phyloP scores from a whole-genome alignment of 202 grass and related monocot genomes.

The Schoenoplectus tabernaemontani region DNA sequence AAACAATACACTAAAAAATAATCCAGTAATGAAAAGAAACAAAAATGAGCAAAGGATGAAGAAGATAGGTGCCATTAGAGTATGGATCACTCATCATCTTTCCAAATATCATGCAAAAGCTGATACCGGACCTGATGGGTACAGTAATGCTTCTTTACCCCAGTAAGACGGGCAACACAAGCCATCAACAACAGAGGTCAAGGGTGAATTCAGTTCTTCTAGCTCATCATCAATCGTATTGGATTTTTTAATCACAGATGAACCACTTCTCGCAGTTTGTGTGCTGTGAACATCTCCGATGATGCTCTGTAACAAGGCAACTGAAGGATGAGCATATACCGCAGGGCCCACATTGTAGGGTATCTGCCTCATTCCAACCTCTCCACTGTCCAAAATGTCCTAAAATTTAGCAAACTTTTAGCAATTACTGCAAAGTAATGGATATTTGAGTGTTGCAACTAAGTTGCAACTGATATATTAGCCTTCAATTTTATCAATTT shows the following conservation, averaged over 20 bases:
- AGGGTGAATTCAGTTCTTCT: conserved; percentile 68
- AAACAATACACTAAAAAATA: not conserved
- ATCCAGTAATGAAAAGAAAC: not conserved
- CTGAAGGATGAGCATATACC: conserved; percentile 43
- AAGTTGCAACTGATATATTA: not conserved
- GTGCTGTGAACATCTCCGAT: conserved; percentile 51
- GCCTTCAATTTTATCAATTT: not conserved
- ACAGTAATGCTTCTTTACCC: conserved; percentile 40
- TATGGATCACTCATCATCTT: conserved; percentile 31
- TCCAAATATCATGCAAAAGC: conserved; percentile 87
- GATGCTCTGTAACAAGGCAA: conserved; percentile 47
- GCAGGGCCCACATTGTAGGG: conserved; percentile 51
- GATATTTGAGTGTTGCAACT: not conserved
- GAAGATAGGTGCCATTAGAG: not conserved
- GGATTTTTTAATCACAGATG: conserved; percentile 63
- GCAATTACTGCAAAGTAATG: not conserved
- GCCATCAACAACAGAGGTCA: conserved; percentile 49
- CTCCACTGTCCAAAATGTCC: conserved; percentile 48
- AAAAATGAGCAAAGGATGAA: not conserved
- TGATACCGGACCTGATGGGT: conserved; percentile 48
- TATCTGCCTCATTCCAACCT: conserved; percentile 40
- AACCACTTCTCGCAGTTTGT: conserved; percentile 31
- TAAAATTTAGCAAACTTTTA: conserved; percentile 23
- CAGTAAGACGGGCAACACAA: conserved; percentile 24
- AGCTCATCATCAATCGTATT: conserved; percentile 90